Base-by-base conservation (phyloP, 2,329 filamentous ascomycete genomes). In the Penicillium vulpinum region DNA sequence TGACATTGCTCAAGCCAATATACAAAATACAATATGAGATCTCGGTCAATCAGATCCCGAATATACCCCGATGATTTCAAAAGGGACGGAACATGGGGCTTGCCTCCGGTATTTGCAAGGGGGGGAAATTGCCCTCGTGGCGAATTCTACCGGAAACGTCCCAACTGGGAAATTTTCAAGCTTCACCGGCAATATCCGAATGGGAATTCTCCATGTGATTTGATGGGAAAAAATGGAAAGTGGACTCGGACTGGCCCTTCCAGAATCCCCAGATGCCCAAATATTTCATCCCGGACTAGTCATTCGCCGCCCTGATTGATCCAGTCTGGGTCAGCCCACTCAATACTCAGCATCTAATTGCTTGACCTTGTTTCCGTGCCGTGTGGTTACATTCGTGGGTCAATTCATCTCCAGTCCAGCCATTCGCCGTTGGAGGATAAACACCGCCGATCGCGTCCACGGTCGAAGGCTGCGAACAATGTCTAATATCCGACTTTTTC, bases 311-410 rank as follows among this genome's bases (percentile, higher is more conserved):
- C 39, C 44, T 59, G 51, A 55, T 61, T 61, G 58, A 56, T 33
- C 53, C 53, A n/a, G 22, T 29, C 22, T 31, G 26, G 24, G 21
- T 28, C 24, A 22, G 35, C 36, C 55, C 41, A 36, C 54, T 44
- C 45, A 24, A 44, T 43, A 7, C 39, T 40, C 39, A 40, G 29
- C 24, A 11, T 45, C 22, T 53, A 13, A 24, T 36, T 45, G 24
- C 31, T 55, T 44, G 28, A 31, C 28, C 11, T 54, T 53, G 51
- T 43, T 54, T 61, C 50, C 56, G 58, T 55, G 45, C 51, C 50
- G 47, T 56, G 66, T 64, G 69, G 69, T 72, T 70, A 67, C 69
- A 69, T 69, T 56, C 64, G 65, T 64, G 59, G 60, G 53, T 58
- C 48, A 24, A 22, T 15, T 35, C 9, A 16, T 0, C 18, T 18